phyloP scores from a whole-genome alignment of 495 filamentous ascomycete species.

The Thermochaetoides thermophila region DNA sequence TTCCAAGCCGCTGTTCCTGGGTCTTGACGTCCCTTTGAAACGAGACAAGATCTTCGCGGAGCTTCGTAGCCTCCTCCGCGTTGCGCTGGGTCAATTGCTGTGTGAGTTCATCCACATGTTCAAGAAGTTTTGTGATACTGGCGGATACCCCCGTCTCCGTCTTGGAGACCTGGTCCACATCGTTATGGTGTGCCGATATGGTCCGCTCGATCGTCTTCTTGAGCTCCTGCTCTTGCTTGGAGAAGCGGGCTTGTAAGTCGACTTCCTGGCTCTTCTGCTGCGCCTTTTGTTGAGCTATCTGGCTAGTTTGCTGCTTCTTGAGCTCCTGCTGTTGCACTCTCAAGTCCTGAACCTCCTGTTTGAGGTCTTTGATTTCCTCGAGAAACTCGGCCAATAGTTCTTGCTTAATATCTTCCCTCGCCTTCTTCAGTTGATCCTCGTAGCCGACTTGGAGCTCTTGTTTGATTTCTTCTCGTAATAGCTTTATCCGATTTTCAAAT shows the following conservation, averaged over 20 bases:
- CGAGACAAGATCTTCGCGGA: background rate
- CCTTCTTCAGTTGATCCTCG: background rate
- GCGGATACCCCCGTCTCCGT: background rate
- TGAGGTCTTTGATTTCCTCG: background rate
- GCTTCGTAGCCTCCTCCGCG: background rate
- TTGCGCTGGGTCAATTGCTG: background rate
- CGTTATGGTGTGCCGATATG: background rate
- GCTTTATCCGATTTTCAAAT: background rate
- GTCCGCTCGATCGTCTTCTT: background rate
- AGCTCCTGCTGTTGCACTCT: slow-evolving; percentile 3
- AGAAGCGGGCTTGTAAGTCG: background rate
- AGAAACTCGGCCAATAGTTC: background rate
- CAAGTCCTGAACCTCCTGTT: slow-evolving; percentile 2
- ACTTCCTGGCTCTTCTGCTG: background rate
- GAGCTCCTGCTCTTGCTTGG: slow-evolving; percentile 1
- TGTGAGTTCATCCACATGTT: slow-evolving; percentile 1
- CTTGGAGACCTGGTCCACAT: background rate
- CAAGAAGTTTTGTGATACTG: background rate
- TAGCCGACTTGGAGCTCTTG: background rate
- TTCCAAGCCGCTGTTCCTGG: too few species aligned
- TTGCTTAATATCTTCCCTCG: slow-evolving; percentile 2
- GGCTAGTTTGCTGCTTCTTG: slow-evolving; percentile 1
- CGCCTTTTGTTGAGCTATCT: too few species aligned
- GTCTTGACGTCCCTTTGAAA: too few species aligned
- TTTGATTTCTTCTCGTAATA: slow-evolving; percentile 1